Evolutionary conservation across 2,329 filamentous ascomycete species (phyloP).

Genomic region (Emmonsiellopsis sp.): DNA sequence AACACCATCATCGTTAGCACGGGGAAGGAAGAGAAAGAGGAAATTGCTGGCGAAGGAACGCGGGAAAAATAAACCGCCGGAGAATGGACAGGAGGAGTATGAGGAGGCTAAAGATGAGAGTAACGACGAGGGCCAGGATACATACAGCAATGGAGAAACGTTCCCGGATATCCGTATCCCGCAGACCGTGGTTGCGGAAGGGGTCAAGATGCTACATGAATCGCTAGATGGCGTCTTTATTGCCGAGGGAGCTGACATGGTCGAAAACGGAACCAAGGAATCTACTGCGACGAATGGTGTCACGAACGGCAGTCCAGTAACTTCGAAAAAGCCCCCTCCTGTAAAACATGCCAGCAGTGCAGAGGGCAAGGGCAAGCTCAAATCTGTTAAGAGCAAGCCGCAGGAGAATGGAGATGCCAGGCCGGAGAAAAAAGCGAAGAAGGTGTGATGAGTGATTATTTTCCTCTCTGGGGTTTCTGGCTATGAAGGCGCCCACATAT

Average conservation of each 20-base stretch:
- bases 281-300: neutral
- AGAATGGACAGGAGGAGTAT: conserved; percentile 15
- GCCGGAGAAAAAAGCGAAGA: conserved; percentile 11
- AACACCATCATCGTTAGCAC: conserved; percentile 18
- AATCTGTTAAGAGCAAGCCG: conserved; percentile 3
- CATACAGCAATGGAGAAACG: neutral
- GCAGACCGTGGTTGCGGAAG: conserved; percentile 40
- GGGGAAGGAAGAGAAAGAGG: conserved; percentile 14
- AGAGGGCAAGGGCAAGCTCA: neutral
- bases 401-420: conserved; percentile 8
- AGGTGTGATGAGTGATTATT: conserved; percentile 2
- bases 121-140: conserved; percentile 3
- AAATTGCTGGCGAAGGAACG: conserved; percentile 7
- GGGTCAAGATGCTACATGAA: conserved; percentile 42
- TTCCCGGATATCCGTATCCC: conserved; percentile 40
- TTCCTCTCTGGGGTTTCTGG: no score
- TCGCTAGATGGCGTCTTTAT: conserved; percentile 35
- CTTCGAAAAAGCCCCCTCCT: neutral
- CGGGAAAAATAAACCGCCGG: conserved; percentile 13
- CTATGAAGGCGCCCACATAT: no score
- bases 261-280: conserved; percentile 1
- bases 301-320: neutral
- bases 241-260: conserved; percentile 34
- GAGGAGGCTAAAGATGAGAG: conserved; percentile 5
- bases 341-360: neutral